Evolutionary conservation across 1,139 yeast species (phyloP).

Genomic region (Yarrowia galli): DNA sequence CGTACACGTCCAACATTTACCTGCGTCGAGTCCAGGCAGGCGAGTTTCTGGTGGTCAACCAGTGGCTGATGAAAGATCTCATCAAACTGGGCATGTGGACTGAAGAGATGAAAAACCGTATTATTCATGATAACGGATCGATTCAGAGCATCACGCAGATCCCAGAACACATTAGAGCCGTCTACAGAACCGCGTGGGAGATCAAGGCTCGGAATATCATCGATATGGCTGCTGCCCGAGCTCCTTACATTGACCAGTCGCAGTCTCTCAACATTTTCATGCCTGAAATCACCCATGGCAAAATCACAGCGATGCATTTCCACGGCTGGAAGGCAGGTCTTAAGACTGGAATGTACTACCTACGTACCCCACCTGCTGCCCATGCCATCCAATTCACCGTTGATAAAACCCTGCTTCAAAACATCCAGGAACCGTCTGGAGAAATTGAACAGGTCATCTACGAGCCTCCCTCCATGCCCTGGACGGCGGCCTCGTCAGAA

Average conservation of each 20-base stretch:
- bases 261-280: slow-evolving; percentile 83
- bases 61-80: slow-evolving; percentile 71
- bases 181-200: slow-evolving; percentile 94
- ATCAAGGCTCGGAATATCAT: slow-evolving; percentile 76
- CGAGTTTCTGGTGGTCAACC: slow-evolving; percentile 78
- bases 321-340: slow-evolving; percentile 90
- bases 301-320: slow-evolving; percentile 86
- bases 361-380: slow-evolving; percentile 90
- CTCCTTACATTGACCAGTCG: slow-evolving; percentile 87
- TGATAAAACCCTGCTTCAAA: slow-evolving; percentile 50
- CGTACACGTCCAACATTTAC: slow-evolving; percentile 79
- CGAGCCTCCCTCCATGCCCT: slow-evolving; percentile 20
- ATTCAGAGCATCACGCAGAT: slow-evolving; percentile 70
- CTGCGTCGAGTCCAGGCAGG: slow-evolving; percentile 80
- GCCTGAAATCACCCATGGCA: slow-evolving; percentile 77
- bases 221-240: slow-evolving; percentile 89
- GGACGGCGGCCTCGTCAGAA: neutral
- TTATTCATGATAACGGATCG: slow-evolving; percentile 77
- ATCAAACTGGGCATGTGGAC: slow-evolving; percentile 76
- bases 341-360: slow-evolving; percentile 91
- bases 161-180: slow-evolving; percentile 69
- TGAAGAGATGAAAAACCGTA: slow-evolving; percentile 69
- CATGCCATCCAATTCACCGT: slow-evolving; percentile 85
- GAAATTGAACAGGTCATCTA: neutral
- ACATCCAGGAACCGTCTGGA: neutral